Percentiles rank a stretch among this genome's conserved stretches.
Evolutionary conservation across 2,329 filamentous ascomycete genomes (phyloP).

Genomic region (Exophiala phaeomuriformis): DNA sequence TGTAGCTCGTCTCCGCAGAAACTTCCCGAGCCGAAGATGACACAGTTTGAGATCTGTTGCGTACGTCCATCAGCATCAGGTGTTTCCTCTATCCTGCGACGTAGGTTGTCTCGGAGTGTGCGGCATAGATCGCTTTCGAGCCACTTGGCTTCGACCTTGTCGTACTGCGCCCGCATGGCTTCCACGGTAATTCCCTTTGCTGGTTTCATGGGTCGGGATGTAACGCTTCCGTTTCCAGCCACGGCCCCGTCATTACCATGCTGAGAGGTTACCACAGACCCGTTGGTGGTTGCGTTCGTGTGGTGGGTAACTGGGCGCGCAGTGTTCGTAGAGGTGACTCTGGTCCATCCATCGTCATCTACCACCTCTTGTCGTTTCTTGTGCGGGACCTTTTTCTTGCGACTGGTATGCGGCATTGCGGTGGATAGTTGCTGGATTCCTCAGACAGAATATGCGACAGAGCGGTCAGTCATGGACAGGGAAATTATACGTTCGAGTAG

Average conservation of each 20-base stretch:
- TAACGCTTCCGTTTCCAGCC: neutral
- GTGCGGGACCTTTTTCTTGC: slow-evolving; percentile 10
- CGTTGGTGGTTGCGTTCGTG: neutral
- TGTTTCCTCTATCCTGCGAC: neutral
- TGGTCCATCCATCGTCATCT: slow-evolving; percentile 22
- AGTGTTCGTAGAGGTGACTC: slow-evolving; percentile 6
- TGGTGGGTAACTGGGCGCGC: neutral
- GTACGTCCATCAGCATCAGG: too few species aligned
- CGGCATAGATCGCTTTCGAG: slow-evolving; percentile 4
- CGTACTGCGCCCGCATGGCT: slow-evolving; percentile 8
- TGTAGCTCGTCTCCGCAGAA: slow-evolving; percentile 16
- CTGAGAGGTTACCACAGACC: neutral
- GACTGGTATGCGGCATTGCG: slow-evolving; percentile 22
- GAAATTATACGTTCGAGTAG: too few species aligned
- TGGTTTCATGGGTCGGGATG: neutral
- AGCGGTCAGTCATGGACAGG: too few species aligned
- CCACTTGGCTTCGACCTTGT: slow-evolving; percentile 5
- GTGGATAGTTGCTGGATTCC: neutral
- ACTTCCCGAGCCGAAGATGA: slow-evolving; percentile 20
- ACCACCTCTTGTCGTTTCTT: slow-evolving; percentile 16
- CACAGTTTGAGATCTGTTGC: slow-evolving; percentile 8
- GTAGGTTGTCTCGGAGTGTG: slow-evolving; percentile 4
- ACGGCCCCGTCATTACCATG: neutral
- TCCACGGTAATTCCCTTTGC: slow-evolving; percentile 3
- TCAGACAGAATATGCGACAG: neutral